Evolutionary conservation across 805 yeast genomes (phyloP), one percentile per base, ranked within the genome.

Genomic region (Clavispora vitiphila): DNA sequence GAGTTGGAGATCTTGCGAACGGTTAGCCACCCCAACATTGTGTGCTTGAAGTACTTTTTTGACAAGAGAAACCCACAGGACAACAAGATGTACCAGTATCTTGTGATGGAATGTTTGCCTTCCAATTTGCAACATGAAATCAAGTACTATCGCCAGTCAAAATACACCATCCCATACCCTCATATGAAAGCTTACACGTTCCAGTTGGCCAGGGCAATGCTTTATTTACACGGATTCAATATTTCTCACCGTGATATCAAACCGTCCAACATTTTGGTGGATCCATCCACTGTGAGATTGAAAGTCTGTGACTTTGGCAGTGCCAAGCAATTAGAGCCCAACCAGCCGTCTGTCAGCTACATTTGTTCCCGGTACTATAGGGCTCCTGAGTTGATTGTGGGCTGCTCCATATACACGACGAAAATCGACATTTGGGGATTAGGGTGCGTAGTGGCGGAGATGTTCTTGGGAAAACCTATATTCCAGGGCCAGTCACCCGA

Each of bases 371-470:
- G 99, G 55, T 93, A 89, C 63, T 90, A 90, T 65, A 77, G 97
- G 53, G 95, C 98, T 1, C 99, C 99, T 0, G 99, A 93, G 63
- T 75, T 93, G 46, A 86, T 93, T 57, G 81, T 93, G 41, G 99
- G 99, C 2, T 84, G 89, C 53, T 79, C 90, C 44, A 76, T 82
- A 29, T 93, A 93, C 62, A 80, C 95, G 4, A 83, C 95, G 3
- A 86, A 89, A 57, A 91, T 93, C 44, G 99, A 93, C 62, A 84
- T 90, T 55, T 93, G 99, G 99, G 96, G 97, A 14, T 71, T 91
- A 45, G 99, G 98, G 1, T 91, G 99, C 69, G 96, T 93, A 26
- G 68, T 93, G 46, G 96, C 97, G 11, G 99, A 93, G 65, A 82
- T 93, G 86, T 74, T 84, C 42, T 75, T 89, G 48, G 97, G 97